Conservation (phyloP, 306 rosid species). For the Fragaria nilgerrensis region DNA sequence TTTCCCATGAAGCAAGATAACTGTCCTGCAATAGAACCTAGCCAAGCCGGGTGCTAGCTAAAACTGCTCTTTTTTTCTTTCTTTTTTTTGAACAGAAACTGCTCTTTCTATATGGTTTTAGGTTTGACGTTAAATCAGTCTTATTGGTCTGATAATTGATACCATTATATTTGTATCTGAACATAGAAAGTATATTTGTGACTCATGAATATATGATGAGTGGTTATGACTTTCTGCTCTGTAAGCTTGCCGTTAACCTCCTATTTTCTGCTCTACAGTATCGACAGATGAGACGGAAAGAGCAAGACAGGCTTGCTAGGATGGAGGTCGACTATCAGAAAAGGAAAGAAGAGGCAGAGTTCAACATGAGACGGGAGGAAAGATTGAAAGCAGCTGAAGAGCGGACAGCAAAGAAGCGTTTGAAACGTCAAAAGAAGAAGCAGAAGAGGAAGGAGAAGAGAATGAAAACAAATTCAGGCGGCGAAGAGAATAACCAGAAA, state of each 20-base stretch:
- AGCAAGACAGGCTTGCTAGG: slow-evolving; percentile 90
- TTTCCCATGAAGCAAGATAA: background rate
- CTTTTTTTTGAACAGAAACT: background rate
- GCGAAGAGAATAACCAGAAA: slow-evolving; percentile 45
- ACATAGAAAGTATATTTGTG: background rate
- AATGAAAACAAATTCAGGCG: slow-evolving; percentile 44
- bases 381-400: slow-evolving; percentile 83
- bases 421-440: slow-evolving; percentile 84
- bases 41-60: background rate
- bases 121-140: background rate
- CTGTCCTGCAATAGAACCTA: background rate
- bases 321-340: slow-evolving; percentile 83
- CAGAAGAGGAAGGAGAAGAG: slow-evolving; percentile 74
- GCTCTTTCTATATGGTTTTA: background rate
- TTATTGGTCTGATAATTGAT: too few species aligned
- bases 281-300: slow-evolving; percentile 94
- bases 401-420: slow-evolving; percentile 76
- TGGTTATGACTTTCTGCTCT: background rate
- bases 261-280: slow-evolving; percentile 52
- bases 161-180: background rate
- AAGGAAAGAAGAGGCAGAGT: slow-evolving; percentile 78
- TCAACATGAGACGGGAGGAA: slow-evolving; percentile 78
- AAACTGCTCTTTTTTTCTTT: background rate
- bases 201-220: background rate
- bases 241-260: background rate